A percentile compares a stretch with the other conserved stretches of the same genome.
Conservation (phyloP, 1,139 yeast species). For the Blastobotrys ciferrii region DNA sequence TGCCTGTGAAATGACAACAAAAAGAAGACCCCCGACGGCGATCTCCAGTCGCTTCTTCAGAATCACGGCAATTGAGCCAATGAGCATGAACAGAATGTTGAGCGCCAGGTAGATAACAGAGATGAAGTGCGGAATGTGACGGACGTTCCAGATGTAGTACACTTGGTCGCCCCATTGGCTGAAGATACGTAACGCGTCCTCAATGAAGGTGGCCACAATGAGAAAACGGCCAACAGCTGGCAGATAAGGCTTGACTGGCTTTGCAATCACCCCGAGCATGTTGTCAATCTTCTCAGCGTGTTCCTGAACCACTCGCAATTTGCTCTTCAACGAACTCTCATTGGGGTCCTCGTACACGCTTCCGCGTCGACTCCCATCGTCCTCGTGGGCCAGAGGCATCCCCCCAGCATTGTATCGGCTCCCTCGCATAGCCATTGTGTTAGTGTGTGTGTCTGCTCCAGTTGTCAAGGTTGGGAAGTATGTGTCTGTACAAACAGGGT, state of each 20-base stretch:
- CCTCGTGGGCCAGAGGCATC: conserved; percentile 16
- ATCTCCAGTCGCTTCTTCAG: conserved; percentile 65
- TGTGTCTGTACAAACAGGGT: background rate
- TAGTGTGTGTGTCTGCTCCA: background rate
- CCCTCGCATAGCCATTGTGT: conserved; percentile 13
- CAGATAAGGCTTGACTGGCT: conserved; percentile 42
- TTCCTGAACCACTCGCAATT: conserved; percentile 15
- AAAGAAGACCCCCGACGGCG: conserved; percentile 69
- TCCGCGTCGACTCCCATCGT: conserved; percentile 5
- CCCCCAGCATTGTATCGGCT: conserved; percentile 15
- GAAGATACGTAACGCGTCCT: conserved; percentile 80
- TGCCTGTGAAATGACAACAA: conserved; percentile 82
- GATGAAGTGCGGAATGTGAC: conserved; percentile 76
- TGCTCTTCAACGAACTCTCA: background rate
- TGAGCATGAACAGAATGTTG: conserved; percentile 69
- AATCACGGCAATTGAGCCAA: conserved; percentile 71
- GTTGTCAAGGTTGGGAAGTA: background rate
- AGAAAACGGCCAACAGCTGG: conserved; percentile 88
- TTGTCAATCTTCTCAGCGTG: conserved; percentile 35
- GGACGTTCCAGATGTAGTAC: conserved; percentile 73
- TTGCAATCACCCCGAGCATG: conserved; percentile 36
- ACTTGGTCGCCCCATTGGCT: conserved; percentile 94
- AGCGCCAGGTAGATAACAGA: conserved; percentile 65
- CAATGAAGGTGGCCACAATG: conserved; percentile 91
- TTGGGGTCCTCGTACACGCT: background rate